A percentile compares a stretch with the other conserved stretches of the same genome.
These are phyloP conservation scores for Malassezia dermatis DNA, from an alignment of 1,284 basidiomycete genomes.

Conservation along the genomic window DNA sequence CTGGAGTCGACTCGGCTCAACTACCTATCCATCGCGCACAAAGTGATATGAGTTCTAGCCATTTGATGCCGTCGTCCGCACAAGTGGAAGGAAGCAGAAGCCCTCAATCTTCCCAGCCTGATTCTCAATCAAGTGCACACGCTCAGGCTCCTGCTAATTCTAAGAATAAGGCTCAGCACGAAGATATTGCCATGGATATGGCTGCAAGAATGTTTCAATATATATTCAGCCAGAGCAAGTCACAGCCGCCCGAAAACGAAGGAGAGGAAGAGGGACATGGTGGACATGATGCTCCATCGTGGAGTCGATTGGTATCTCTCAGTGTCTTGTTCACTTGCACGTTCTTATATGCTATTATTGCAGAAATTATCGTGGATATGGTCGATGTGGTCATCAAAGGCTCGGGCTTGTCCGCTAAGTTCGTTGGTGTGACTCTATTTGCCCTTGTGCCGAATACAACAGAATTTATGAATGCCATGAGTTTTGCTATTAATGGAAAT, in stretches of 20 bases:
- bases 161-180: neutral
- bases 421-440: constrained; percentile 90
- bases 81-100: neutral
- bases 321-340: constrained; percentile 58
- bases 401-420: constrained; percentile 94
- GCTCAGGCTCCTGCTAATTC: neutral
- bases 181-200: constrained; percentile 6
- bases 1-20: constrained; percentile 34
- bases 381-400: constrained; percentile 87
- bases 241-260: constrained; percentile 31
- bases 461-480: constrained; percentile 99
- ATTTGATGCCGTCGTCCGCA: neutral
- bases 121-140: neutral
- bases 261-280: constrained; percentile 54
- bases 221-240: constrained; percentile 15
- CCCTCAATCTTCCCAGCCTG: neutral
- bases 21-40: constrained; percentile 23
- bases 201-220: constrained; percentile 10
- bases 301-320: constrained; percentile 33
- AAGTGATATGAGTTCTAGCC: too few species aligned
- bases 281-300: constrained; percentile 85
- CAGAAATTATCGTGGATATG: constrained; percentile 85
- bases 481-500: constrained; percentile 94
- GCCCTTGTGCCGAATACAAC: constrained; percentile 97
- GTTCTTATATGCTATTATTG: constrained; percentile 85